Percentiles rank a stretch among this genome's conserved stretches.
These are phyloP conservation scores for Seiridium unicorne DNA, from an alignment of 2,329 filamentous ascomycete genomes.

Conservation along the genomic window DNA sequence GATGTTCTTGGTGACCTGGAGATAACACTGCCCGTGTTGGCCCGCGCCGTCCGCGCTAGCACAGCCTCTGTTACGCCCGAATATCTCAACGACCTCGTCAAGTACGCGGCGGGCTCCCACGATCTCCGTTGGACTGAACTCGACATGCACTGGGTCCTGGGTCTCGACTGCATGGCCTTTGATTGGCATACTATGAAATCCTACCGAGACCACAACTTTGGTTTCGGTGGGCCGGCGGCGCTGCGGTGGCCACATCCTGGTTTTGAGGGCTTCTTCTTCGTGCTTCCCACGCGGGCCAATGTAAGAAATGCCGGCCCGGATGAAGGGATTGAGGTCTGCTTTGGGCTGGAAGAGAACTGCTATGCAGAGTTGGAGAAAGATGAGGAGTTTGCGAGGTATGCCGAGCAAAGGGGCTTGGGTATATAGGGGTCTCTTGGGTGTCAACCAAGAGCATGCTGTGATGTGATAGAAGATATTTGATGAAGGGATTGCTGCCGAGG, in stretches of 20 bases:
- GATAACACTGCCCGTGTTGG: not conserved
- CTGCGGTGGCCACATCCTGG: conserved; percentile 4
- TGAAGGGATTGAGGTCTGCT: conserved; percentile 3
- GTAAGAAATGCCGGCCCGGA: conserved; percentile 1
- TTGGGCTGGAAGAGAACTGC: conserved; percentile 5
- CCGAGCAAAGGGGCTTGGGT: conserved; percentile 1
- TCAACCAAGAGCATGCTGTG: too few relatives aligned
- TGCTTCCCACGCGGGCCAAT: not conserved
- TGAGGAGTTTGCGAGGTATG: conserved; percentile 1
- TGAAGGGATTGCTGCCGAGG: too few relatives aligned
- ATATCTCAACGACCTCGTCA: conserved; percentile 1
- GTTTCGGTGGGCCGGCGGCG: conserved; percentile 1
- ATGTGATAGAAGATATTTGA: too few relatives aligned
- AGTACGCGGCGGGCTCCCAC: not conserved
- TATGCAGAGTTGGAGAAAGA: conserved; percentile 3
- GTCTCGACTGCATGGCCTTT: conserved; percentile 6
- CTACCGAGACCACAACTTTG: conserved; percentile 3
- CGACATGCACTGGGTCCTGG: conserved; percentile 4
- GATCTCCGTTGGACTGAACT: conserved; percentile 4
- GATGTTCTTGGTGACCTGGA: not conserved
- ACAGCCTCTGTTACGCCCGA: not conserved
- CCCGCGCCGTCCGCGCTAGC: not conserved
- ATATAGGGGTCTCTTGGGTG: not conserved
- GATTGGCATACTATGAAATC: conserved; percentile 9
- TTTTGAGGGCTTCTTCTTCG: conserved; percentile 7